These are phyloP conservation scores for Terfezia boudieri DNA, from an alignment of 495 filamentous ascomycete genomes.

Conservation along the genomic window DNA sequence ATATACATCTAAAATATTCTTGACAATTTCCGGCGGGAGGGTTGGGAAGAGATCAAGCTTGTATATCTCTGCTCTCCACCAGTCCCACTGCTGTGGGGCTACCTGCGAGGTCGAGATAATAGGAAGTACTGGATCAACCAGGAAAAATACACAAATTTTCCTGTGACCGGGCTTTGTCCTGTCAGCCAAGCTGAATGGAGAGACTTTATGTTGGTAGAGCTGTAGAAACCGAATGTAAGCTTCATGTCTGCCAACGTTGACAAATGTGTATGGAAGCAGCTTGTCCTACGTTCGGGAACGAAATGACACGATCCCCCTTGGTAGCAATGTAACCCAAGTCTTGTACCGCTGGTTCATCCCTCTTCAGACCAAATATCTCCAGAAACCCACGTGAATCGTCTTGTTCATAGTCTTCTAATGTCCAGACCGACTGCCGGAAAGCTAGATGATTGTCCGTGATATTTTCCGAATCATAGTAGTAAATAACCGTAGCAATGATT, in stretches of 20 bases:
- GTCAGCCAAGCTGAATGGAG: slow-evolving; percentile 20
- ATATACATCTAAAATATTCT: slow-evolving; percentile 8
- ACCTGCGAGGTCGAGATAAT: slow-evolving; percentile 26
- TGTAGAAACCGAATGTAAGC: background rate
- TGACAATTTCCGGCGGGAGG: slow-evolving; percentile 20
- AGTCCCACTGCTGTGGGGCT: slow-evolving; percentile 24
- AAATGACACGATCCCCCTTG: slow-evolving; percentile 1
- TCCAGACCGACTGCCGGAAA: slow-evolving; percentile 24
- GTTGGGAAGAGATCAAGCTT: slow-evolving; percentile 3
- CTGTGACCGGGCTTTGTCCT: slow-evolving; percentile 22
- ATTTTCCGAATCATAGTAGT: slow-evolving; percentile 41
- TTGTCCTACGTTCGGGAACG: background rate
- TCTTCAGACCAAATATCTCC: background rate
- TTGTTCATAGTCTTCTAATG: slow-evolving; percentile 4
- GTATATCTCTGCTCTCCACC: slow-evolving; percentile 14
- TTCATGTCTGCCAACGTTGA: slow-evolving; percentile 5
- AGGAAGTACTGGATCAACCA: slow-evolving; percentile 24
- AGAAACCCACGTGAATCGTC: background rate
- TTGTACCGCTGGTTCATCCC: background rate
- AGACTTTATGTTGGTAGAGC: slow-evolving; percentile 23
- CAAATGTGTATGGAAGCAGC: slow-evolving; percentile 10
- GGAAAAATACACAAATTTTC: slow-evolving; percentile 28
- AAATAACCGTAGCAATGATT: slow-evolving; percentile 36
- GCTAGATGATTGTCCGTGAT: slow-evolving; percentile 31
- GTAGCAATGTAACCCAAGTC: slow-evolving; percentile 1